Base-by-base conservation (phyloP, 2,329 filamentous ascomycete species). In the Alternaria viburni region DNA sequence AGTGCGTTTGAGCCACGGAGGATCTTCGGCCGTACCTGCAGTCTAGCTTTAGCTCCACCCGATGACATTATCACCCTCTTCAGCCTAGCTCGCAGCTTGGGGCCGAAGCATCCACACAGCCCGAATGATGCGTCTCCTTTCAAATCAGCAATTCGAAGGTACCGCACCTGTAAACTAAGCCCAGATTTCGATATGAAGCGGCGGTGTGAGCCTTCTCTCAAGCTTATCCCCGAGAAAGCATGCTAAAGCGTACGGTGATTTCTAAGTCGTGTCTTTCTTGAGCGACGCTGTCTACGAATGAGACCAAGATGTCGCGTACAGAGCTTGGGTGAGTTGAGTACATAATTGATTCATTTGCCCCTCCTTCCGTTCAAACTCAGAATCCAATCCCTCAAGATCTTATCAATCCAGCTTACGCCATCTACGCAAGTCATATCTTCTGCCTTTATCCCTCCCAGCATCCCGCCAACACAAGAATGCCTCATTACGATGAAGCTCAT, bases 401-500 rank as follows among this genome's bases (percentile, higher is more conserved):
- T 19, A 12, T 12, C 10, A 44, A 44, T 44, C n/a, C 41, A 17
- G 17, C 41, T 17, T 44, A 7, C 11, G 17, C 0, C n/a, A 12
- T 44, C 17, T 19, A 21, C n/a, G 10, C 41, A 44, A 44, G n/a
- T 44, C 41, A 44, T 17, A 44, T 44, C 41, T 1, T 21, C 32
- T 21, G 0, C 10, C 11, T 44, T 44, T 44, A 21, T 44, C 41
- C 17, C 41, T 19, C 41, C 41, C n/a, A 44, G 17, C 11, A 21
- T 19, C 26, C 13, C 25, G 11, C 7, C 17, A 28, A 50, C 17
- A 32, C n/a, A 30, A 46, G 12, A 23, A 50, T 50, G 47, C 6
- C 47, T 30, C 26, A 4, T 13, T 50, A 50, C 11, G n/a, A 7
- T 6, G 25, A 50, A 28, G 47, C 56, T 57, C 69, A 70, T 51